Evolutionary conservation across 345 rosid genomes (phyloP).

Genomic region (Gossypium rotundifolium): DNA sequence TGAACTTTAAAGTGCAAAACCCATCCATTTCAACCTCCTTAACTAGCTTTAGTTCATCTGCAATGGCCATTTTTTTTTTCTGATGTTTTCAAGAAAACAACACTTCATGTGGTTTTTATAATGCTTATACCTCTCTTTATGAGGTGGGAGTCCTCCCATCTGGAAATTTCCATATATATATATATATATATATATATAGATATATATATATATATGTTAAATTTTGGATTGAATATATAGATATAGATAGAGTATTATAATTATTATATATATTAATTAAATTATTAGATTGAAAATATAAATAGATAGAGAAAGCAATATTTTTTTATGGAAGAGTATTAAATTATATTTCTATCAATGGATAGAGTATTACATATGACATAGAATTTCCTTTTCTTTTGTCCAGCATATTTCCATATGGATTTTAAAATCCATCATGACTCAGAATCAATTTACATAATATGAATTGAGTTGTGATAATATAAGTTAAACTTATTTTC

Average conservation of each 20-base stretch:
- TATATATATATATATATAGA: not conserved
- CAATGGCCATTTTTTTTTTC: not conserved
- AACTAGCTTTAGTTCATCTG: not conserved
- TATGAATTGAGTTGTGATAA: no score
- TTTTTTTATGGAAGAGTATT: no score
- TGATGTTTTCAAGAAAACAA: not conserved
- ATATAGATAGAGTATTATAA: no score
- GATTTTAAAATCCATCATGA: not conserved
- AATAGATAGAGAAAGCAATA: no score
- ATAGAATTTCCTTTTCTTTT: not conserved
- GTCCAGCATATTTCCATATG: not conserved
- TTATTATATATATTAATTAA: not conserved
- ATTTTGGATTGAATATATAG: not conserved
- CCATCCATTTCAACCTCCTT: not conserved
- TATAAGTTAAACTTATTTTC: no score
- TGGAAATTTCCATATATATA: no score
- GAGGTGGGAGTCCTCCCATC: not conserved
- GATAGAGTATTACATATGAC: no score
- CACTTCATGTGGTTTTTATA: not conserved
- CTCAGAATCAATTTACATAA: no score
- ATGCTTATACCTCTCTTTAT: not conserved
- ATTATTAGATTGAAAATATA: not conserved
- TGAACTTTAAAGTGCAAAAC: not conserved
- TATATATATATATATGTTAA: no score
- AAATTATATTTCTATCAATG: no score